A percentile compares a stretch with the other conserved stretches of the same genome.
These are phyloP conservation scores for Eucalyptus cloeziana DNA, from an alignment of 345 rosid species.

Conservation along the genomic window DNA sequence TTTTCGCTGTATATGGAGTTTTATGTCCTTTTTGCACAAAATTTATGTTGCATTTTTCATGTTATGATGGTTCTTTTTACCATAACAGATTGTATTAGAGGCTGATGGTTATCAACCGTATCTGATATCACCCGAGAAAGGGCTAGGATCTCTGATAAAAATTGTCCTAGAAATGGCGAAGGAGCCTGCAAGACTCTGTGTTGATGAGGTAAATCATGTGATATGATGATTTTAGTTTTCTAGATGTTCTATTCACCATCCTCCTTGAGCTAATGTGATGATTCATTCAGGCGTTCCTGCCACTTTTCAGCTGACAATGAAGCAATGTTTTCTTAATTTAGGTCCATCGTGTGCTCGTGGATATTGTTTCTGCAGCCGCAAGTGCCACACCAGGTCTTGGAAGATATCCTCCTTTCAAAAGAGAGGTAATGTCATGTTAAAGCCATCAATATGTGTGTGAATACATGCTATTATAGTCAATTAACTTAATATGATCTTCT, in stretches of 20 bases:
- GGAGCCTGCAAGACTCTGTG: conserved; percentile 90
- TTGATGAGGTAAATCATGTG: conserved; percentile 69
- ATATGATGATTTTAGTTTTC: not conserved
- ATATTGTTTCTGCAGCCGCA: conserved; percentile 81
- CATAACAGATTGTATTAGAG: conserved; percentile 72
- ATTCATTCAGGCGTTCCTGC: not conserved
- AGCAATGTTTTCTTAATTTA: conserved; percentile 5
- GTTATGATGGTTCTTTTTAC: not conserved
- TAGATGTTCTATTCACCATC: not conserved
- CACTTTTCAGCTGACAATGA: not conserved
- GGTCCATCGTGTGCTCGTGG: conserved; percentile 94
- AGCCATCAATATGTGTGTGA: not conserved
- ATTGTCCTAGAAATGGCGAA: conserved; percentile 94
- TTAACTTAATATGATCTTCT: not conserved
- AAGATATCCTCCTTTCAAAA: conserved; percentile 93
- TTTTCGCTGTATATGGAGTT: not conserved
- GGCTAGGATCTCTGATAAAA: conserved; percentile 92
- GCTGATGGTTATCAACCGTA: conserved; percentile 99
- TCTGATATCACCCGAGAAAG: conserved; percentile 99
- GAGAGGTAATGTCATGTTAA: conserved; percentile 50
- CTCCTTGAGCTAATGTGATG: not conserved
- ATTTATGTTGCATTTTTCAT: not conserved
- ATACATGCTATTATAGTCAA: not conserved
- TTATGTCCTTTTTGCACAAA: not conserved
- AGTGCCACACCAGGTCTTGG: conserved; percentile 98